Base-by-base conservation (phyloP, 2,329 filamentous ascomycete species). In the Claviceps maximensis region DNA sequence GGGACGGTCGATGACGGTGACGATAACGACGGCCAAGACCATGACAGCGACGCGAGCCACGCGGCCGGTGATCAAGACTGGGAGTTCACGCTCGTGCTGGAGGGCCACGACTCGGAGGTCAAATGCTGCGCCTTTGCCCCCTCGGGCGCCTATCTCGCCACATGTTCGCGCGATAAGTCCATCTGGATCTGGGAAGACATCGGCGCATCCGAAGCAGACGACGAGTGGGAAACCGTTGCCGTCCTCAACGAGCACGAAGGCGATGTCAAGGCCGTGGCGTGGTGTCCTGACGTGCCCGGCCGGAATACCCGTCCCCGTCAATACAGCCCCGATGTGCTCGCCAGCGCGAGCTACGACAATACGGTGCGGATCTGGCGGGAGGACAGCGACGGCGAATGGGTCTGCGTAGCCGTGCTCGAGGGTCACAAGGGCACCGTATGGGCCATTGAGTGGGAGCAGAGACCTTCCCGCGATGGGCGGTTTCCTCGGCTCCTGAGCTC, bases 111-210 rank as follows among this genome's bases (percentile, higher is more conserved):
- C 63, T 89, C 86, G 25, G 93, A 98, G 70, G 87, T 98, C 74
- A 86, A 96, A 74, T 75, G 79, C 31, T 81, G 91, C 57, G 76
- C 80, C 2, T 94, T 89, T 71, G 83, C 78, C 19, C 83, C 87
- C 0, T 80, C 80, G 0, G 87, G 87, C 1, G 80, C 85, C 56
- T 83, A 89, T 61, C 77, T 98, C 4, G 93, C 93, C 6, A 96
- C 90, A 0, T 96, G 90, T 69, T 87, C 83, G 51, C 79, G 93
- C 49, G 93, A 98, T 67, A 97, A 97, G 72, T 86, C 82, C 17
- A 88, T 97, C 19, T 98, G 93, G 93, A 88, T 98, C 61, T 98
- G 93, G 93, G 93, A 98, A 69, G 93, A 97, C 66, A 79, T 96
- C 52, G 79, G 80, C 41, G 70, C 71, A 9, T 71, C 73, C 53